Evolutionary conservation across 2,329 filamentous ascomycete genomes (phyloP).

Genomic region (Lasiodiplodia citricola): DNA sequence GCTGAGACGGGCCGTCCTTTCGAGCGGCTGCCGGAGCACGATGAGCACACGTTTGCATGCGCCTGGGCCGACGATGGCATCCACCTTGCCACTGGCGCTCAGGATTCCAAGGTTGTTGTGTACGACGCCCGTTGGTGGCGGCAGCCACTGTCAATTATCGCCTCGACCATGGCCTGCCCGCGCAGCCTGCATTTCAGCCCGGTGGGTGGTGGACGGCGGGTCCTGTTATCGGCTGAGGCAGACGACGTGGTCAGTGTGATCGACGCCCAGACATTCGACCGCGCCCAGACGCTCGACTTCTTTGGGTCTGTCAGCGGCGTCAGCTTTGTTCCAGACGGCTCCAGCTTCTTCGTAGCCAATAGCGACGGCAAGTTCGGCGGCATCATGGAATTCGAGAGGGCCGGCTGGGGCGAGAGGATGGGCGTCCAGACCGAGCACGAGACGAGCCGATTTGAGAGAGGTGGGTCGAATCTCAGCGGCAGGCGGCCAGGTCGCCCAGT

Average conservation of each 20-base stretch:
- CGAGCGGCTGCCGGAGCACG: constrained; percentile 67
- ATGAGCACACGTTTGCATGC: constrained; percentile 76
- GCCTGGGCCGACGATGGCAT: constrained; percentile 81
- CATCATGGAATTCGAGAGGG: constrained; percentile 65
- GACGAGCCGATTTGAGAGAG: neutral
- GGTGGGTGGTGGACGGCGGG: constrained; percentile 67
- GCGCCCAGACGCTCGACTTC: constrained; percentile 73
- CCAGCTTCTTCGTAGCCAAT: constrained; percentile 71
- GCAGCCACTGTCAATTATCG: constrained; percentile 60
- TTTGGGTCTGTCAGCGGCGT: constrained; percentile 78
- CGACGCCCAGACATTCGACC: constrained; percentile 66
- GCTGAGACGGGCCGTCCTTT: constrained; percentile 67
- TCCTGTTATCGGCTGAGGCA: constrained; percentile 76
- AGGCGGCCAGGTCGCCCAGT: neutral
- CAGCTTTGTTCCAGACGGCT: constrained; percentile 69
- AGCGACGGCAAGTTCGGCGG: constrained; percentile 70
- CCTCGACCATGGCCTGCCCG: constrained; percentile 70
- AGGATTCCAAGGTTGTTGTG: constrained; percentile 74
- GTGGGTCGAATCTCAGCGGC: neutral
- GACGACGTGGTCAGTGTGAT: constrained; percentile 76
- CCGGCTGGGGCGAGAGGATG: constrained; percentile 35
- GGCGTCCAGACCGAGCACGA: constrained; percentile 5
- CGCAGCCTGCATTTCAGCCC: constrained; percentile 75
- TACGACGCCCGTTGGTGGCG: constrained; percentile 78
- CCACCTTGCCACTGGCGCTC: constrained; percentile 76